phyloP scores from a whole-genome alignment of 148 eudicot genomes.

The Chenopodium suecicum region DNA sequence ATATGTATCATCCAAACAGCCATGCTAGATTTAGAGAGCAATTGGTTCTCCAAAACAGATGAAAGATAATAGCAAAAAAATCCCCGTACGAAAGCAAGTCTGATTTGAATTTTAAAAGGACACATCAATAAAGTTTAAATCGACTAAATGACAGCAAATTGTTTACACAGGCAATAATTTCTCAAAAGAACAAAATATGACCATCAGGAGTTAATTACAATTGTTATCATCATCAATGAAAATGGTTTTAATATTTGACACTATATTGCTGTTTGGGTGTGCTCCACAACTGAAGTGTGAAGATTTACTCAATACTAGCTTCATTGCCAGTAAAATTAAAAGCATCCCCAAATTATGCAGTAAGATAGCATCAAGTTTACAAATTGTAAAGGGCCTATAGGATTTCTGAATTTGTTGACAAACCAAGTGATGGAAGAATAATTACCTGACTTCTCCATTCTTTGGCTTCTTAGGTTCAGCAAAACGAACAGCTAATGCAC shows the following conservation, averaged over 20 bases:
- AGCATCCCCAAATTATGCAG: background rate
- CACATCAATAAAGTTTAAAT: too few relatives aligned
- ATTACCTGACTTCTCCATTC: constrained; percentile 62
- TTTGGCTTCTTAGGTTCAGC: constrained; percentile 97
- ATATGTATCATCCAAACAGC: background rate
- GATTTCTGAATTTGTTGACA: background rate
- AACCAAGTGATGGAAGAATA: background rate
- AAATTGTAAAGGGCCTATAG: background rate
- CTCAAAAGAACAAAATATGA: too few relatives aligned
- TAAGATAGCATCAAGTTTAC: background rate
- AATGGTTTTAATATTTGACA: background rate
- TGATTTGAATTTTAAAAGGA: background rate
- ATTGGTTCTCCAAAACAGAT: background rate
- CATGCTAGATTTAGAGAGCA: background rate
- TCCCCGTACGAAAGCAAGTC: background rate
- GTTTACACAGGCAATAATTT: too few relatives aligned
- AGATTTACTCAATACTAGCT: background rate
- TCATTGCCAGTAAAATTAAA: background rate
- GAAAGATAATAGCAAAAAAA: background rate
- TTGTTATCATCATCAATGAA: too few relatives aligned
- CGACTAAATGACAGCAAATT: too few relatives aligned
- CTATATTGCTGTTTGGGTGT: background rate
- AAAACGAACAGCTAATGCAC: constrained; percentile 80
- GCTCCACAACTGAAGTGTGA: background rate
- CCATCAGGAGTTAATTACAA: too few relatives aligned